phyloP scores from a whole-genome alignment of 2,329 filamentous ascomycete species.

The Ustulina deusta region DNA sequence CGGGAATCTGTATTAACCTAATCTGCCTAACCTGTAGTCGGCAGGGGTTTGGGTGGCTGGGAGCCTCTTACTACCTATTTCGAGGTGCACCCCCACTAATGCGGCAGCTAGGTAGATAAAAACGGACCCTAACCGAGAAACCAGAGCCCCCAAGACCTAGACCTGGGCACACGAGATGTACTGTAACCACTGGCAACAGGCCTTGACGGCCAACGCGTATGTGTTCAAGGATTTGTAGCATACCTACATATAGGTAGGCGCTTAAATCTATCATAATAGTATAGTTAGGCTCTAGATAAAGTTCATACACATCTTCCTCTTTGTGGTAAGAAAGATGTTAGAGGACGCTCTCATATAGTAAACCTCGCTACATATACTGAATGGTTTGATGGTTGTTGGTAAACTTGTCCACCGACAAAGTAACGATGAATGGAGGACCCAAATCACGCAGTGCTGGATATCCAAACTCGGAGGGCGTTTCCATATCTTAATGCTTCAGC shows the following conservation, averaged over 20 bases:
- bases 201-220: not conserved
- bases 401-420: not conserved
- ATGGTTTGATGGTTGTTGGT: not conserved
- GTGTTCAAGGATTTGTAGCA: too few species aligned
- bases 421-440: not conserved
- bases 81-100: slow-evolving; percentile 1
- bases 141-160: not conserved
- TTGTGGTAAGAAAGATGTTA: not conserved
- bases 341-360: not conserved
- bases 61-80: not conserved
- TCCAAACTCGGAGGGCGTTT: not conserved
- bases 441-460: not conserved
- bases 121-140: not conserved
- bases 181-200: not conserved
- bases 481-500: slow-evolving; percentile 55
- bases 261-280: too few species aligned
- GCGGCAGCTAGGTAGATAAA: slow-evolving; percentile 14
- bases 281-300: not conserved
- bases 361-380: not conserved
- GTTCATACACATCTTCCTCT: not conserved
- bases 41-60: slow-evolving; percentile 16
- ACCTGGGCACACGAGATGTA: not conserved
- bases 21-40: too few species aligned
- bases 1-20: not conserved
- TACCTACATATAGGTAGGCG: not conserved